phyloP scores from a whole-genome alignment of 257 asterid species.

The Salvia rosmarinus region DNA sequence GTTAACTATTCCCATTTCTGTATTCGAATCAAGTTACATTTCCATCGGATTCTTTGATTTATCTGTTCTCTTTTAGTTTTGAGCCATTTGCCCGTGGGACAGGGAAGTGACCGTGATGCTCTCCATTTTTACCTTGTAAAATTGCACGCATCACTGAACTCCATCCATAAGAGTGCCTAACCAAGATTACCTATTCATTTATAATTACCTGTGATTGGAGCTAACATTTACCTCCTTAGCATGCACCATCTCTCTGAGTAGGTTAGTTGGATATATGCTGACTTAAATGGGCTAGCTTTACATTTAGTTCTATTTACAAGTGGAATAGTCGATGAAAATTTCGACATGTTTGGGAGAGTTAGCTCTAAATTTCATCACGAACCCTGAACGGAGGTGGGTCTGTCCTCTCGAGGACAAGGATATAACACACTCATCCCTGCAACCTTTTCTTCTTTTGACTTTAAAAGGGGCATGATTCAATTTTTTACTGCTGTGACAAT shows the following conservation, averaged over 20 bases:
- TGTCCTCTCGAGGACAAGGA: constrained; percentile 52
- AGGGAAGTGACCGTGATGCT: background rate
- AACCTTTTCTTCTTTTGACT: constrained; percentile 42
- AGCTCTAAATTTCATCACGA: constrained; percentile 24
- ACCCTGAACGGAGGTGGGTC: constrained; percentile 62
- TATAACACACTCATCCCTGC: constrained; percentile 49
- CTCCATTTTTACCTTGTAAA: background rate
- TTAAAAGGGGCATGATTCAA: constrained; percentile 47
- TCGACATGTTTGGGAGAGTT: background rate
- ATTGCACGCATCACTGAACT: background rate
- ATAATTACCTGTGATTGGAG: background rate
- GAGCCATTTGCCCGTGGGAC: background rate
- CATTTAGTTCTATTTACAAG: constrained; percentile 12
- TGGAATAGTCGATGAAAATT: constrained; percentile 1
- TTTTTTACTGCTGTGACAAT: constrained; percentile 57
- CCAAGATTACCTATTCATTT: constrained; percentile 5
- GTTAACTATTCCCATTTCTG: background rate
- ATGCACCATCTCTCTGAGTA: background rate
- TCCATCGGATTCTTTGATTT: constrained; percentile 4
- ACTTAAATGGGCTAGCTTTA: constrained; percentile 11
- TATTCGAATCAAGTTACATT: constrained; percentile 11
- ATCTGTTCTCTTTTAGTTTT: background rate
- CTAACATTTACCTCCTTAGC: constrained; percentile 5
- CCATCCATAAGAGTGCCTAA: background rate
- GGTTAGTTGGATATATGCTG: constrained; percentile 12